Evolutionary conservation across 768 basidiomycete genomes (phyloP).

Genomic region (Pleurotus giganteus): DNA sequence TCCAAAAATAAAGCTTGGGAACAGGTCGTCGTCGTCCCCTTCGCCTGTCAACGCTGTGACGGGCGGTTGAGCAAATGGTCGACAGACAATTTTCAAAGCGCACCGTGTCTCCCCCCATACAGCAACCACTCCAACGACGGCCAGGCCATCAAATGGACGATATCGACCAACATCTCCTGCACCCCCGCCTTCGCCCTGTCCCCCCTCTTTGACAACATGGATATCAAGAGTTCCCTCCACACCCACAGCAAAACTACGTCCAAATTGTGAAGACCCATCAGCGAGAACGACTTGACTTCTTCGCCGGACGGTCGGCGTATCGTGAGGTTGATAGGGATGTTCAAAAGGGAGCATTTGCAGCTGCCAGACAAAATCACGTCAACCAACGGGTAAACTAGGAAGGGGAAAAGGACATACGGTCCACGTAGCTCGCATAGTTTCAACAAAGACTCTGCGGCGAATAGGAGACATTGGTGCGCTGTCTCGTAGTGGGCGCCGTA

Average conservation of each 20-base stretch:
- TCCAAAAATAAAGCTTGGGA: background rate
- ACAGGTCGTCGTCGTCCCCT: conserved; percentile 13
- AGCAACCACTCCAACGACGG: conserved; percentile 48
- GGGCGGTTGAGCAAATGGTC: background rate
- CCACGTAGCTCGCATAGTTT: conserved; percentile 29
- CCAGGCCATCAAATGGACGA: conserved; percentile 52
- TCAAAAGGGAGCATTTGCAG: conserved; percentile 41
- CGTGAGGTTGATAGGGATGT: conserved; percentile 32
- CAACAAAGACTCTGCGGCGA: conserved; percentile 40
- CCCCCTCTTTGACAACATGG: conserved; percentile 41
- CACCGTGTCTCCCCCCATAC: conserved; percentile 48
- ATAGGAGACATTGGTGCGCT: conserved; percentile 58
- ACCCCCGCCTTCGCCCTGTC: conserved; percentile 31
- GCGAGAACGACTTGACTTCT: conserved; percentile 36
- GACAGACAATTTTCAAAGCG: conserved; percentile 17
- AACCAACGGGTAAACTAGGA: background rate
- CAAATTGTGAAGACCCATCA: conserved; percentile 36
- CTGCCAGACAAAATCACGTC: conserved; percentile 20
- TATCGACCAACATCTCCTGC: conserved; percentile 58
- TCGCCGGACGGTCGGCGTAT: conserved; percentile 35
- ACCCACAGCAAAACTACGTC: conserved; percentile 52
- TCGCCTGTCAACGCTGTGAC: background rate
- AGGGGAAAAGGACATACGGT: conserved; percentile 19
- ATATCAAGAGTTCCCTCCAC: conserved; percentile 68
- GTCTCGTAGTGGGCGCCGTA: conserved; percentile 46